A percentile compares a stretch with the other conserved stretches of the same genome.
Evolutionary conservation across 768 basidiomycete species (phyloP).

Genomic region (Panaeolus papilionaceus): DNA sequence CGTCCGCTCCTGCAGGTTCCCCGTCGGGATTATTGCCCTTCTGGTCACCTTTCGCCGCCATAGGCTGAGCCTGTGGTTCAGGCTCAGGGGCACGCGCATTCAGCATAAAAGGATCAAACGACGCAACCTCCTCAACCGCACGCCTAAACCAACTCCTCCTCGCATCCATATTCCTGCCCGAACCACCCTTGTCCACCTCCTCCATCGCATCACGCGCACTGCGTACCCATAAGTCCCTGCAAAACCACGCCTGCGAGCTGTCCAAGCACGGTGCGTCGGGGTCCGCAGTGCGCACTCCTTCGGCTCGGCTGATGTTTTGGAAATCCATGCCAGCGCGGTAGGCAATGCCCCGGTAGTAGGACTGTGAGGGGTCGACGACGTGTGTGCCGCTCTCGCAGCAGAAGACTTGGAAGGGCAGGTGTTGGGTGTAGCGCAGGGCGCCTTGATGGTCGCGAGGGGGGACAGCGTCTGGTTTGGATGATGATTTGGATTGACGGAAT

Average conservation of each 20-base stretch:
- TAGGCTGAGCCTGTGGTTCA: neutral
- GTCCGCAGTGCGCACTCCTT: constrained; percentile 61
- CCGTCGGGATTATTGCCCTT: constrained; percentile 65
- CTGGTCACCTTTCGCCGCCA: constrained; percentile 43
- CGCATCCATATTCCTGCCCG: constrained; percentile 23
- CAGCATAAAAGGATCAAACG: constrained; percentile 36
- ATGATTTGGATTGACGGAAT: constrained; percentile 95
- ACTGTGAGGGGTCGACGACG: constrained; percentile 93
- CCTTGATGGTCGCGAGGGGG: constrained; percentile 90
- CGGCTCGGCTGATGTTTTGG: constrained; percentile 76
- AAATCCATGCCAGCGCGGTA: constrained; percentile 86
- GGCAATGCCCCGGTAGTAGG: constrained; percentile 88
- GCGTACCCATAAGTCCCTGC: constrained; percentile 94
- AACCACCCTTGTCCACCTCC: constrained; percentile 53
- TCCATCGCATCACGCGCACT: constrained; percentile 80
- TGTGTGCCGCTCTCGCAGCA: constrained; percentile 99
- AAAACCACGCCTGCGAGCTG: constrained; percentile 98
- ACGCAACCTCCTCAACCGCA: constrained; percentile 38
- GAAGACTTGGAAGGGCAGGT: constrained; percentile 98
- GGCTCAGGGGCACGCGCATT: neutral
- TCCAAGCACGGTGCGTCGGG: constrained; percentile 92
- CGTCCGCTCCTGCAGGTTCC: constrained; percentile 45
- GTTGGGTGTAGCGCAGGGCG: constrained; percentile 83
- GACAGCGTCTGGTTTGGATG: constrained; percentile 87
- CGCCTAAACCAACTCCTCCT: constrained; percentile 19